These are phyloP conservation scores for Phycomyces blakesleeanus DNA, from an alignment of 192 early-diverging fungal genomes.

Conservation along the genomic window DNA sequence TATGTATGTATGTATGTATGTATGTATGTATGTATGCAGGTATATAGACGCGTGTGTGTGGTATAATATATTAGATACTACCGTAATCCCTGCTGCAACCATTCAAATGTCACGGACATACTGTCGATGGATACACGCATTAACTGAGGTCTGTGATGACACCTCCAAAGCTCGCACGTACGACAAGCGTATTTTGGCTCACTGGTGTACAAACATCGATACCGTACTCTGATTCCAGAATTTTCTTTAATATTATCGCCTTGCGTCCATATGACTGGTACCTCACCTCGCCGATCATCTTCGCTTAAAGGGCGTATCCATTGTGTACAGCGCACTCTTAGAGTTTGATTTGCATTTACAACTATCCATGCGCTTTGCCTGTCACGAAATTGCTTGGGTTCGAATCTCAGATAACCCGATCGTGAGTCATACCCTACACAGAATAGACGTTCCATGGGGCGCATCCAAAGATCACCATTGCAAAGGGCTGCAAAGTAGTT, in stretches of 20 bases:
- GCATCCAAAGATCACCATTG: neutral
- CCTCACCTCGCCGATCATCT: neutral
- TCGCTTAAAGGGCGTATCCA: neutral
- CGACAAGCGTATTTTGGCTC: too few relatives aligned
- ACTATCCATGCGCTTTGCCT: too few relatives aligned
- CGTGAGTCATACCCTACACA: conserved; percentile 9
- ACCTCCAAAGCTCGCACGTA: too few relatives aligned
- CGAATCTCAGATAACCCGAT: conserved; percentile 4
- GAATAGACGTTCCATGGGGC: neutral
- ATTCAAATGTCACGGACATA: too few relatives aligned
- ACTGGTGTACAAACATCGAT: neutral
- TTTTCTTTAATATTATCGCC: conserved; percentile 2
- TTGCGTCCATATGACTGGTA: neutral
- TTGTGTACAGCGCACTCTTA: neutral
- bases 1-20: too few relatives aligned
- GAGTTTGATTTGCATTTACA: neutral
- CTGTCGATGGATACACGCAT: too few relatives aligned
- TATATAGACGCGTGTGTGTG: too few relatives aligned
- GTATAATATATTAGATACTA: too few relatives aligned
- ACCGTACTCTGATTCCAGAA: neutral
- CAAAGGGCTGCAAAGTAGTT: conserved; percentile 12
- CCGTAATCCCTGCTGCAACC: too few relatives aligned
- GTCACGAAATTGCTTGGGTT: neutral
- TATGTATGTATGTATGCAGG: too few relatives aligned
- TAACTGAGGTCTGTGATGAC: too few relatives aligned